These are phyloP conservation scores for Botrytis porri DNA, from an alignment of 2,329 filamentous ascomycete genomes.

Conservation along the genomic window DNA sequence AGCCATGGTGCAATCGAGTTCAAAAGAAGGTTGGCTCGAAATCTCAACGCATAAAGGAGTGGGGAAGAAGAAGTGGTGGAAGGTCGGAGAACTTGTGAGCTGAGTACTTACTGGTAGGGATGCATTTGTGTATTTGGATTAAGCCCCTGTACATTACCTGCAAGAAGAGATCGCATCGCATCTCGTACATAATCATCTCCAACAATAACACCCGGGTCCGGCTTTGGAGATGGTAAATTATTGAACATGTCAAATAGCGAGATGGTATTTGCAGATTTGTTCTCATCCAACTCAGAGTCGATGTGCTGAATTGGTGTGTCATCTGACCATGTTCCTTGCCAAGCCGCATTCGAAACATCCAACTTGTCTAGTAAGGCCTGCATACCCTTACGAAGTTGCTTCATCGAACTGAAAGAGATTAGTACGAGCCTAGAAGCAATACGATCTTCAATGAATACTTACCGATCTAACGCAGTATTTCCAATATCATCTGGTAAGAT, in stretches of 20 bases:
- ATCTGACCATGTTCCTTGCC: slow-evolving; percentile 47
- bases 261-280: slow-evolving; percentile 39
- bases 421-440: neutral
- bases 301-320: slow-evolving; percentile 38
- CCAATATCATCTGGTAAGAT: slow-evolving; percentile 64
- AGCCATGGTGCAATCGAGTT: neutral
- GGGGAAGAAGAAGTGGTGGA: fast-evolving
- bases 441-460: neutral
- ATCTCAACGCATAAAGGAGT: neutral
- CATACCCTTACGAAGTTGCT: slow-evolving; percentile 46
- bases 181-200: slow-evolving; percentile 50
- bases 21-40: neutral
- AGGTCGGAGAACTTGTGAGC: neutral
- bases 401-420: slow-evolving; percentile 41
- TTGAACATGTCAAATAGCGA: slow-evolving; percentile 73
- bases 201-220: slow-evolving; percentile 48
- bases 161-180: slow-evolving; percentile 55
- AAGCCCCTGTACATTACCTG: slow-evolving; percentile 54
- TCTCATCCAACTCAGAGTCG: slow-evolving; percentile 38
- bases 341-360: slow-evolving; percentile 54
- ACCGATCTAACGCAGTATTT: slow-evolving; percentile 47
- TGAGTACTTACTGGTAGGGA: slow-evolving; percentile 58
- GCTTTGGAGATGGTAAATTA: slow-evolving; percentile 64
- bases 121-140: slow-evolving; percentile 60
- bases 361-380: slow-evolving; percentile 49